Evolutionary conservation across 2,329 filamentous ascomycete genomes (phyloP).

Genomic region (Aspergillus sp.): DNA sequence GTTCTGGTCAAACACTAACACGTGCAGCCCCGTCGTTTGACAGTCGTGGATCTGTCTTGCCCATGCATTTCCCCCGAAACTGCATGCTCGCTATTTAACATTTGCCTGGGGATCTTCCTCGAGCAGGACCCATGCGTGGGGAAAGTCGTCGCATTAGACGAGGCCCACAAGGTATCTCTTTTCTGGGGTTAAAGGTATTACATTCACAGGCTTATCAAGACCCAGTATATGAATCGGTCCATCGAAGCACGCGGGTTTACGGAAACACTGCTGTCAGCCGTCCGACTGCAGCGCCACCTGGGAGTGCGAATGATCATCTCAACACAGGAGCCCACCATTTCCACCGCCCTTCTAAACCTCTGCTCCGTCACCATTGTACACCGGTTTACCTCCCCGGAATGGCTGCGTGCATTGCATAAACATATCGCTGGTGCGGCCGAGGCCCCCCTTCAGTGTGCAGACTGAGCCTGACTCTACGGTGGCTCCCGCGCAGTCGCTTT

Average conservation of each 20-base stretch:
- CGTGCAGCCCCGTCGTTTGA: slow-evolving; percentile 8
- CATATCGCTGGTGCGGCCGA: slow-evolving; percentile 40
- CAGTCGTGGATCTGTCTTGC: slow-evolving; percentile 17
- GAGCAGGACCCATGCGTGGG: slow-evolving; percentile 10
- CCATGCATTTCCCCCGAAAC: slow-evolving; percentile 15
- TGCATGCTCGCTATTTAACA: slow-evolving; percentile 16
- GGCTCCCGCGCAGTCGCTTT: background rate
- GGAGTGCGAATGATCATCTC: slow-evolving; percentile 63
- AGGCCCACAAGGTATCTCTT: slow-evolving; percentile 17
- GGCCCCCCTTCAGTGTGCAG: background rate
- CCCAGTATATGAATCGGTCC: slow-evolving; percentile 14
- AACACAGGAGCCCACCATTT: slow-evolving; percentile 70
- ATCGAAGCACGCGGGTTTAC: slow-evolving; percentile 42
- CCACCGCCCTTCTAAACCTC: slow-evolving; percentile 61
- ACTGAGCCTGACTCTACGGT: background rate
- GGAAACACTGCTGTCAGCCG: slow-evolving; percentile 53
- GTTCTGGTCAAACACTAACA: background rate
- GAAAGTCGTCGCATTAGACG: slow-evolving; percentile 13
- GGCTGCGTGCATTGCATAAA: slow-evolving; percentile 43
- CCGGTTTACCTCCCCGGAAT: slow-evolving; percentile 61
- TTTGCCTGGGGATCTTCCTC: slow-evolving; percentile 16
- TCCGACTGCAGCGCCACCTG: slow-evolving; percentile 65
- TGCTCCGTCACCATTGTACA: slow-evolving; percentile 67
- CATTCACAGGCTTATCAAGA: background rate
- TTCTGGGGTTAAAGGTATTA: background rate